Evolutionary conservation across 768 basidiomycete species (phyloP).

Genomic region (Pluteus cervinus): DNA sequence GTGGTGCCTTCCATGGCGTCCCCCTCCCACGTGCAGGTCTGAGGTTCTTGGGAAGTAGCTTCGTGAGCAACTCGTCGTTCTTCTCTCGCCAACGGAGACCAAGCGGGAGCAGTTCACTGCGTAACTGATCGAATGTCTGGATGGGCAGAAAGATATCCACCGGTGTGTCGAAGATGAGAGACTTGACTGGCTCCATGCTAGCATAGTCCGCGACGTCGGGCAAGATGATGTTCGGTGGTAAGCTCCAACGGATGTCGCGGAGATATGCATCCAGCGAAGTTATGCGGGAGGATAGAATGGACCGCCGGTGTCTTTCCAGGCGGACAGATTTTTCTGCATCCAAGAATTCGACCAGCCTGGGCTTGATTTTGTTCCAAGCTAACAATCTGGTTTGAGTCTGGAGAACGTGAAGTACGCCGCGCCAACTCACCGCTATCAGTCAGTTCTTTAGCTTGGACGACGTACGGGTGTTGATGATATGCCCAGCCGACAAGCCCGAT

Average conservation of each 20-base stretch:
- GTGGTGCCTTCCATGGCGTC: background rate
- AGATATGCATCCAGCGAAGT: slow-evolving; percentile 1
- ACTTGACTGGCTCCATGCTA: slow-evolving; percentile 13
- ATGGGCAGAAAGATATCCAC: slow-evolving; percentile 1
- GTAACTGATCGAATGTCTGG: slow-evolving; percentile 7
- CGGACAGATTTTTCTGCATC: slow-evolving; percentile 8
- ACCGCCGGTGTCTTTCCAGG: slow-evolving; percentile 6
- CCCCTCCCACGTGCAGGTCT: background rate
- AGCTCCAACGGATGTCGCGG: background rate
- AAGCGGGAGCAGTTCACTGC: slow-evolving; percentile 7
- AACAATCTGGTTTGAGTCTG: background rate
- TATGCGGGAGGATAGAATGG: slow-evolving; percentile 1
- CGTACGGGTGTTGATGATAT: slow-evolving; percentile 12
- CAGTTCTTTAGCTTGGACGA: slow-evolving; percentile 12
- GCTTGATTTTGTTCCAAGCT: slow-evolving; percentile 21
- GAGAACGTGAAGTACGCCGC: background rate
- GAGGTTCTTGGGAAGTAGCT: slow-evolving; percentile 11
- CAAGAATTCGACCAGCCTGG: slow-evolving; percentile 12
- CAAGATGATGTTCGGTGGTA: background rate
- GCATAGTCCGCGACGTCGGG: slow-evolving; percentile 13
- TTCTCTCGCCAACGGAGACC: slow-evolving; percentile 16
- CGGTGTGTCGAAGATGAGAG: slow-evolving; percentile 14
- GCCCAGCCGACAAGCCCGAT: slow-evolving; percentile 6
- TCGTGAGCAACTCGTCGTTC: slow-evolving; percentile 12
- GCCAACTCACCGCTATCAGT: slow-evolving; percentile 16